Base-by-base conservation (phyloP, 129 eudicot genomes). In the Gnaphalium uliginosum region DNA sequence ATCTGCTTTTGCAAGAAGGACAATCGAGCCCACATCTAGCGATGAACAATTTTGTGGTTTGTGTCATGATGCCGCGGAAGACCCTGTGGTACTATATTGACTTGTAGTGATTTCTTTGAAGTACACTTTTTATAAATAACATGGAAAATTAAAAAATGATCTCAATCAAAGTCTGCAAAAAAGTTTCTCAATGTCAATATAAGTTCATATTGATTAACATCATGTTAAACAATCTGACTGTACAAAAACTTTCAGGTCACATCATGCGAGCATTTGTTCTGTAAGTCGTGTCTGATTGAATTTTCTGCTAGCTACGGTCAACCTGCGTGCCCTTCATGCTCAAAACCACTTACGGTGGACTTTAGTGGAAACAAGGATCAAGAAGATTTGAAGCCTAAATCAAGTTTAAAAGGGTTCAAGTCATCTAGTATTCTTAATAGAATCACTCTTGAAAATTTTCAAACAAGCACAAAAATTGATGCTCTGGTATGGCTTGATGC, bases 381-480 rank as follows among this genome's bases (percentile, higher is more conserved):
- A 33, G 79, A 68, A 68, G 79, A 76, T 21, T 83, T 66, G 70
- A 87, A 79, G 29, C 74, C 85, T 8, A 90, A 79, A 77, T 71
- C 87, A 22, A 85, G 78, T 48, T 25, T 82, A 6, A 82, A 89
- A 79, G 98, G 93, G 24, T 90, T 82, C 68, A 94, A 83, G 84
- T 50, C 87, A 4, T 59, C 96, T 62, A 90, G 97, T 78, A 94
- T 94, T 79, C 69, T 94, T 67, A 90, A 94, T 71, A 86, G 98
- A 73, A 81, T 94, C 50, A 65, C 51, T 69, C 85, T 94, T 21
- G 88, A 85, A 66, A 83, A 82, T 56, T 94, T 94, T 77, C 98
- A 90, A 81, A 86, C 98, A 64, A 94, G 98, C 85, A 90, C 98
- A 30, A 94, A 94, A 85, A 88, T 94, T 26, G 98, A 94, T 19